Evolutionary conservation across 495 filamentous ascomycete species (phyloP), one percentile per base, ranked within the genome.

Genomic region (Clohesyomyces aquaticus): DNA sequence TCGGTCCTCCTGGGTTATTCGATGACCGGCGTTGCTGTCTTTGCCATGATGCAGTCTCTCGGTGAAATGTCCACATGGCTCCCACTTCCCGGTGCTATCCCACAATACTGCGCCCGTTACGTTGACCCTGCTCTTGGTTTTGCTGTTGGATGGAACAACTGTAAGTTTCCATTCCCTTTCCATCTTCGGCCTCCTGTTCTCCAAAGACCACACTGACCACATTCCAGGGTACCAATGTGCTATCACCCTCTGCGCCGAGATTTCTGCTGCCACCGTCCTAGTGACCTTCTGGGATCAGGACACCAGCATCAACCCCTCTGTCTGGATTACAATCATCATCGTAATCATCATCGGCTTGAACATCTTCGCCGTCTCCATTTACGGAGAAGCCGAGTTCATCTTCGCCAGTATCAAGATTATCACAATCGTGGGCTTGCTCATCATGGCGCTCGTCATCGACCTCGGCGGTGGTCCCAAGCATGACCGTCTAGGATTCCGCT

Each of bases 271-370:
- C 1, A 83, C 87, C 8, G 71, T 91, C 54, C 86, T 92, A 59
- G 88, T 93, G 38, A 83, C 88, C 57, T 93, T 84, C 71, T 94
- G 90, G 90, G 77, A 88, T 26, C 69, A 78, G 26, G 77, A 88
- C 22, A 69, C 79, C 27, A 78, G 74, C 63, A 73, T 81, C 60
- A 78, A 75, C 43, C 79, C 82, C 51, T 87, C 86, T 25, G 88
- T 87, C 53, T 88, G 89, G 70, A 91, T 93, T 71, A 80, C 84
- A n/a, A 74, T 95, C 56, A 87, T 91, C 74, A 89, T 89, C 79
- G 80, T 87, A 14, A 59, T 89, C 43, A 87, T 93, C 56, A 76
- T 88, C 1, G 70, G 74, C 49, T 71, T 87, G 50, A 91, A 93
- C 69, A 82, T 87, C 61, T 78, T 92, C 45, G 83, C 88, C 2